phyloP scores from a whole-genome alignment of 1,284 basidiomycete species.

The Sparassis latifolia region DNA sequence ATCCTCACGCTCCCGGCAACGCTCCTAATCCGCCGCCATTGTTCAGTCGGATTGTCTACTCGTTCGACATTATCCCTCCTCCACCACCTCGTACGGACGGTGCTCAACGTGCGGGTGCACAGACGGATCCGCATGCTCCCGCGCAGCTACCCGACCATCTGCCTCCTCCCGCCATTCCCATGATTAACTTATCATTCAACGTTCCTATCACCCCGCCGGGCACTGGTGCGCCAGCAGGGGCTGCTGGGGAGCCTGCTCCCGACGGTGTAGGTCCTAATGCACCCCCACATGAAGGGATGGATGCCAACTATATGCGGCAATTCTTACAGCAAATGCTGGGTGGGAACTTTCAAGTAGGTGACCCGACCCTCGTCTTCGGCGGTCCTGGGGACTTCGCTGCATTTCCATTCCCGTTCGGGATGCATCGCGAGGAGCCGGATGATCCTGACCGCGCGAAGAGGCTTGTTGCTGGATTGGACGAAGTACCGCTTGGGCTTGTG shows the following conservation, averaged over 20 bases:
- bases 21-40: constrained; percentile 7
- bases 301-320: background rate
- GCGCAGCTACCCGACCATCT: constrained; percentile 1
- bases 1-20: constrained; percentile 3
- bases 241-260: constrained; percentile 3
- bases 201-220: constrained; percentile 10
- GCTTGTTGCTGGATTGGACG: constrained; percentile 57
- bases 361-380: constrained; percentile 4
- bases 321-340: background rate
- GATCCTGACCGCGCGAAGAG: constrained; percentile 59
- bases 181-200: constrained; percentile 16
- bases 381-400: constrained; percentile 1
- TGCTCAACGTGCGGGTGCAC: background rate
- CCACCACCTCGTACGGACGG: background rate
- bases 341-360: background rate
- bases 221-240: background rate
- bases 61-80: constrained; percentile 17
- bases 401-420: constrained; percentile 14
- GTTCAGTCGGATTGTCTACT: constrained; percentile 12
- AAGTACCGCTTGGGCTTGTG: constrained; percentile 60
- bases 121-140: background rate
- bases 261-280: background rate
- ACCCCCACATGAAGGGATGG: background rate
- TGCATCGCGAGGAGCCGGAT: constrained; percentile 38
- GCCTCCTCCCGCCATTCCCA: constrained; percentile 2